Percentiles rank a stretch among this genome's conserved stretches.
Evolutionary conservation across 2,329 filamentous ascomycete species (phyloP).

Genomic region (Penicillium psychrosexuale): DNA sequence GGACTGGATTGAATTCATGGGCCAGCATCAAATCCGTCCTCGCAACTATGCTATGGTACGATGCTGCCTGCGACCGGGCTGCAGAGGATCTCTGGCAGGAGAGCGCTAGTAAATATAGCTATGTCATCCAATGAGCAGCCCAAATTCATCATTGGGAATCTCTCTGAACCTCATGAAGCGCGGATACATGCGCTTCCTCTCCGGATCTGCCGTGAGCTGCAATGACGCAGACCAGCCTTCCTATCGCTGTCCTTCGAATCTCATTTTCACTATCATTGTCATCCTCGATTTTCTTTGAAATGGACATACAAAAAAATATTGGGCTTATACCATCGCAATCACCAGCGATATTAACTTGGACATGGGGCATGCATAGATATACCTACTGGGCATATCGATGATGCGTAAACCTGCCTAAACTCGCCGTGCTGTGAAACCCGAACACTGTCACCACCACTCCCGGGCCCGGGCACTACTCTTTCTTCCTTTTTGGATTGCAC

Average conservation of each 20-base stretch:
- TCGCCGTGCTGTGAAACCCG: not conserved
- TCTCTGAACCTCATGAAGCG: not conserved
- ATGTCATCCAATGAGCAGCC: not conserved
- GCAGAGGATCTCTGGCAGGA: slow-evolving; percentile 32
- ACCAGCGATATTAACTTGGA: not conserved
- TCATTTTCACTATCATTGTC: not conserved
- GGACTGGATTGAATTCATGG: slow-evolving; percentile 26
- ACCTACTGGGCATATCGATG: not conserved
- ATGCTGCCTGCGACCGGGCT: slow-evolving; percentile 33
- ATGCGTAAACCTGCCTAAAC: not conserved
- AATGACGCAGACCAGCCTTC: not conserved
- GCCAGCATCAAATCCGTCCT: slow-evolving; percentile 25
- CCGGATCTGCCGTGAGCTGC: not conserved
- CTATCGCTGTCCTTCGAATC: not conserved
- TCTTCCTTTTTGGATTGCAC: not conserved
- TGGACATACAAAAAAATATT: not conserved
- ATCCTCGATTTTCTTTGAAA: not conserved
- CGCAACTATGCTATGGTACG: slow-evolving; percentile 35
- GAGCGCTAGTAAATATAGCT: not conserved
- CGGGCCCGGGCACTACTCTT: not conserved
- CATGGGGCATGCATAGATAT: not conserved
- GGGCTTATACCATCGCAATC: not conserved
- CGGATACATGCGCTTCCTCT: not conserved
- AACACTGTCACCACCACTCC: not conserved
- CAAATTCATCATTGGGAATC: not conserved